Percentiles rank a stretch among this genome's conserved stretches.
Evolutionary conservation across 148 eudicot species (phyloP).

Genomic region (Selenicereus undatus): DNA sequence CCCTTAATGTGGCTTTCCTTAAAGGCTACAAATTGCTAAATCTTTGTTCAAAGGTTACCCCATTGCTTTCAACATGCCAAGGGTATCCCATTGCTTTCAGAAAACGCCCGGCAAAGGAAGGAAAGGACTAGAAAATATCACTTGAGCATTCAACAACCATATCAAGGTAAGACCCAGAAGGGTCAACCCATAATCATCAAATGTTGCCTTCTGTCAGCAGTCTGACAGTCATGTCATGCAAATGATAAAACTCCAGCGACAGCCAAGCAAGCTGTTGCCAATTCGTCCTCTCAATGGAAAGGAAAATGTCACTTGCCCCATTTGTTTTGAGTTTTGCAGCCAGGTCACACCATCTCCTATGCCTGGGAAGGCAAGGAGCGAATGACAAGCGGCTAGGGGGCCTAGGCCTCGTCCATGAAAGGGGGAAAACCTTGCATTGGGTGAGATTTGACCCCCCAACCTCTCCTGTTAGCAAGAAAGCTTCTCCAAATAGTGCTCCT

Average conservation of each 20-base stretch:
- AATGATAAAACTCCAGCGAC: not conserved
- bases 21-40: not conserved
- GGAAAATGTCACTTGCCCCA: too few species aligned
- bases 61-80: not conserved
- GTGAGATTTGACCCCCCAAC: too few species aligned
- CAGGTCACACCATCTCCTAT: too few species aligned
- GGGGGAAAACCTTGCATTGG: too few species aligned
- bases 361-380: too few species aligned
- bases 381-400: too few species aligned
- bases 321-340: too few species aligned
- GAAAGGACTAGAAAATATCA: not conserved
- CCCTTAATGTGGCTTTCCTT: not conserved
- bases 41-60: constrained; percentile 1
- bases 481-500: too few species aligned
- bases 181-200: not conserved
- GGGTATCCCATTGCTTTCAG: not conserved
- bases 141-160: not conserved
- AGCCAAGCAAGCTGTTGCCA: too few species aligned
- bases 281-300: too few species aligned
- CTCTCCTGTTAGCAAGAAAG: too few species aligned
- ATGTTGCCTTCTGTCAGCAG: not conserved
- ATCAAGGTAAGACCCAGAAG: not conserved
- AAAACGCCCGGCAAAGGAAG: not conserved
- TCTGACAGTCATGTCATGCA: not conserved
- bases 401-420: too few species aligned